phyloP scores from a whole-genome alignment of 257 asterid genomes.

The Solanum gandarillasii region DNA sequence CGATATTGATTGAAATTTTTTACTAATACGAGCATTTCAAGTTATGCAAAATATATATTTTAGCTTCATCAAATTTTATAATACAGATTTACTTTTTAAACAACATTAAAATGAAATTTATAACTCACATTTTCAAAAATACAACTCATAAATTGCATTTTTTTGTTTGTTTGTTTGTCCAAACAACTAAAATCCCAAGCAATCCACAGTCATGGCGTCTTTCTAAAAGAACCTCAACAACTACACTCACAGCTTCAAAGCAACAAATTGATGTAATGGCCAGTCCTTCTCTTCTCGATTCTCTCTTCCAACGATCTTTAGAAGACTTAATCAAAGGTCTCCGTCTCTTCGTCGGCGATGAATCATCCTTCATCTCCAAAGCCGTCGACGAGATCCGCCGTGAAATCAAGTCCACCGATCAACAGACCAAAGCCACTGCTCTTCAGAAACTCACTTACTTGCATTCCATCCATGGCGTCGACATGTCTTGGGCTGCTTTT shows the following conservation, averaged over 20 bases:
- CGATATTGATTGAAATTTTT: neutral
- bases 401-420: conserved; percentile 78
- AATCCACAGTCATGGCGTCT: neutral
- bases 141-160: neutral
- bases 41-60: neutral
- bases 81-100: no score
- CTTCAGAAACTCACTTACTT: conserved; percentile 73
- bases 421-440: conserved; percentile 60
- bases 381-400: conserved; percentile 80
- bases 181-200: neutral
- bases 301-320: conserved; percentile 74
- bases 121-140: neutral
- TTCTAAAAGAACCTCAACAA: neutral
- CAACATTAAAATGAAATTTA: neutral
- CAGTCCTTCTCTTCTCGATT: conserved; percentile 72
- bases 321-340: conserved; percentile 73
- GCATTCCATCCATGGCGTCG: conserved; percentile 66
- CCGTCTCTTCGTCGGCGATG: conserved; percentile 39
- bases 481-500: conserved; percentile 83
- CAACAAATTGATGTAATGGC: conserved; percentile 19
- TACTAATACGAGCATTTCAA: neutral
- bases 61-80: neutral
- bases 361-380: conserved; percentile 45
- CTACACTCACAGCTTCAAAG: neutral
- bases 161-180: neutral